Conservation (phyloP, 371 early-diverging fungal genomes). For the Apophysomyces variabilis region DNA sequence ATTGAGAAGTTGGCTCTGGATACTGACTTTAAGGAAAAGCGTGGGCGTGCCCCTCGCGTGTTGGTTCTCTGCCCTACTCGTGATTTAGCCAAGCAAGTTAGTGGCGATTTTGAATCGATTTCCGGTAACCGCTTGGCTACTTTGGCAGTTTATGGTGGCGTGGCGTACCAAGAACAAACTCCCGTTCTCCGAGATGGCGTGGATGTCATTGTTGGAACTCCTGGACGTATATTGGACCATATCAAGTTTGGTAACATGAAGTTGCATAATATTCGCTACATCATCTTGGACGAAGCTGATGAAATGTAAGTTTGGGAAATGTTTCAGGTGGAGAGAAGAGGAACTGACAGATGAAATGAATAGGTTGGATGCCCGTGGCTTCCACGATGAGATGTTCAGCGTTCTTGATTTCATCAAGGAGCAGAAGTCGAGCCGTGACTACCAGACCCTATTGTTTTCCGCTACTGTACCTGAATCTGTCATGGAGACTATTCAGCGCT, state of each 20-base stretch:
- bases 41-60: conserved; percentile 80
- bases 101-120: conserved; percentile 71
- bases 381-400: conserved; percentile 92
- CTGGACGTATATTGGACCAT: conserved; percentile 96
- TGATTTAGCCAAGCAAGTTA: conserved; percentile 95
- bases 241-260: conserved; percentile 86
- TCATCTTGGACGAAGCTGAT: conserved; percentile 97
- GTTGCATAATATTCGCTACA: conserved; percentile 72
- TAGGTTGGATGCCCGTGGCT: conserved; percentile 90
- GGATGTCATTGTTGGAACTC: conserved; percentile 97
- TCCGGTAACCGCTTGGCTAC: conserved; percentile 64
- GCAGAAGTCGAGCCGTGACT: conserved; percentile 72
- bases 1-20: conserved; percentile 76
- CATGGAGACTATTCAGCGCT: conserved; percentile 77
- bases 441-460: conserved; percentile 88
- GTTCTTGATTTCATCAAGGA: conserved; percentile 75
- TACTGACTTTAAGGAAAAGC: conserved; percentile 24
- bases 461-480: conserved; percentile 91
- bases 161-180: conserved; percentile 81
- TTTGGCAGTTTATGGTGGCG: conserved; percentile 85
- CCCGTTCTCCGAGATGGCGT: conserved; percentile 84
- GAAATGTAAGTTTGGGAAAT: conserved; percentile 58
- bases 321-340: conserved; percentile 26
- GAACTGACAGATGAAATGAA: neutral
- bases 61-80: conserved; percentile 92